A percentile compares a stretch with the other conserved stretches of the same genome.
These are phyloP conservation scores for Vaccinium vitisidaea DNA, from an alignment of 148 eudicot species.

Conservation along the genomic window DNA sequence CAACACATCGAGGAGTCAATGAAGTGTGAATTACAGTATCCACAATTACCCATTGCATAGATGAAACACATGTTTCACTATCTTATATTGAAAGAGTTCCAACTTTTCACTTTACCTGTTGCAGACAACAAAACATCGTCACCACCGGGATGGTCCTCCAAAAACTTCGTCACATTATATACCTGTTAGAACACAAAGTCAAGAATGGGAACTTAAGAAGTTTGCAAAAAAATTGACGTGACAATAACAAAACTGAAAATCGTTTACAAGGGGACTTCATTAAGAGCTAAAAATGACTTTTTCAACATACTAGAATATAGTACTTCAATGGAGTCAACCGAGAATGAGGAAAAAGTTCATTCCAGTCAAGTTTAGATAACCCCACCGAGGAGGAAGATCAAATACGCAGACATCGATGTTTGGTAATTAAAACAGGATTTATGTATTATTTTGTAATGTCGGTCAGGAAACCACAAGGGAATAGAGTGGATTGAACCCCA, in stretches of 20 bases:
- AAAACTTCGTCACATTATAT: slow-evolving; percentile 78
- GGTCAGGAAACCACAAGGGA: neutral
- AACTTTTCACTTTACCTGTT: slow-evolving; percentile 46
- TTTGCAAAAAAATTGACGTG: neutral
- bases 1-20: no score
- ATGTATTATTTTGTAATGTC: neutral
- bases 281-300: neutral
- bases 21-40: no score
- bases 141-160: slow-evolving; percentile 97
- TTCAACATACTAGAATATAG: neutral
- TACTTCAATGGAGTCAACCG: neutral
- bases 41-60: neutral
- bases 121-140: slow-evolving; percentile 81
- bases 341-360: neutral
- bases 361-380: neutral
- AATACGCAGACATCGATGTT: neutral
- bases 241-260: neutral
- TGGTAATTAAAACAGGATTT: neutral
- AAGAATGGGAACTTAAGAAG: neutral
- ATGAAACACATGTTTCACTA: neutral
- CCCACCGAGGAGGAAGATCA: neutral
- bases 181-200: slow-evolving; percentile 44
- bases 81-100: neutral
- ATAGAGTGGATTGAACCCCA: neutral
- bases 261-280: neutral